phyloP scores from a whole-genome alignment of 768 basidiomycete genomes.

The Auricularia sp. region DNA sequence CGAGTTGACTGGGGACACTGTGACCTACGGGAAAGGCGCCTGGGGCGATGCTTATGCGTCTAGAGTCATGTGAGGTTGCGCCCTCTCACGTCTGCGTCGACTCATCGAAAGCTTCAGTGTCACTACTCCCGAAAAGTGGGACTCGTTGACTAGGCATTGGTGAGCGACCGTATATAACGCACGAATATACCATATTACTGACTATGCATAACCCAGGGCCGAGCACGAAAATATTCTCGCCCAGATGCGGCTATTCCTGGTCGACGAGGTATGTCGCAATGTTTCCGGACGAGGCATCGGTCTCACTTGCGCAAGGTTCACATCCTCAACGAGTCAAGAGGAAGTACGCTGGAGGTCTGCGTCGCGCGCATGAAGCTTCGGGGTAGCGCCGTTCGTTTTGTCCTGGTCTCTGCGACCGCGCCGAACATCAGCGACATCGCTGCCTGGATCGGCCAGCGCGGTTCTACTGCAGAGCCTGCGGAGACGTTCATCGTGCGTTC shows the following conservation, averaged over 20 bases:
- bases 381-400: slow-evolving; percentile 62
- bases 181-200: too few species aligned
- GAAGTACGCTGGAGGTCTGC: slow-evolving; percentile 91
- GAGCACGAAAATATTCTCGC: slow-evolving; percentile 59
- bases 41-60: slow-evolving; percentile 70
- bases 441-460: slow-evolving; percentile 61
- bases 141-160: slow-evolving; percentile 86
- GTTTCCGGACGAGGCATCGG: neutral
- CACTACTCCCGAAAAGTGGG: slow-evolving; percentile 79
- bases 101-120: neutral
- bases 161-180: slow-evolving; percentile 18
- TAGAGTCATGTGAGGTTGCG: slow-evolving; percentile 57
- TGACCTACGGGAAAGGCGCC: slow-evolving; percentile 48
- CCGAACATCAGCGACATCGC: slow-evolving; percentile 91
- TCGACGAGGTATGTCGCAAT: slow-evolving; percentile 63
- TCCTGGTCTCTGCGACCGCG: slow-evolving; percentile 87
- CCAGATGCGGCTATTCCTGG: slow-evolving; percentile 69
- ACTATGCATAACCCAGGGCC: slow-evolving; percentile 28
- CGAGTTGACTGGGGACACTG: slow-evolving; percentile 89
- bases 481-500: slow-evolving; percentile 55
- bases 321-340: slow-evolving; percentile 80
- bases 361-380: slow-evolving; percentile 83
- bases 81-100: neutral
- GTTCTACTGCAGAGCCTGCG: slow-evolving; percentile 35
- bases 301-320: slow-evolving; percentile 53